Conservation (phyloP, 1,139 yeast species). For the Debaryomyces udenii region DNA sequence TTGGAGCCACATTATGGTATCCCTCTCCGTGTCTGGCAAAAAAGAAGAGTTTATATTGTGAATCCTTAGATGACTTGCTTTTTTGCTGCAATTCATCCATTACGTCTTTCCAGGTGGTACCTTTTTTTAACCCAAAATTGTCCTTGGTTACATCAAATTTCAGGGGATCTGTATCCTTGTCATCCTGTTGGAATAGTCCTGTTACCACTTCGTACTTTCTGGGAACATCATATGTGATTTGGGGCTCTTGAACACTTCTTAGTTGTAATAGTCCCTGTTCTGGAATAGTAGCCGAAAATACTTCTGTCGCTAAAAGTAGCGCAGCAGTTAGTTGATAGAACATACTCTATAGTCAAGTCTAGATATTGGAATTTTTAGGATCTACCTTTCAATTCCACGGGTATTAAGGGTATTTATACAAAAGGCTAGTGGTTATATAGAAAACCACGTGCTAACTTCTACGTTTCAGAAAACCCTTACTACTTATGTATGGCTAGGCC, state of each 20-base stretch:
- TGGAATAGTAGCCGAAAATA: slow-evolving; percentile 4
- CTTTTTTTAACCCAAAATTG: slow-evolving; percentile 23
- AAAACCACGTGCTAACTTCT: slow-evolving; percentile 9
- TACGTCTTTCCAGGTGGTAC: slow-evolving; percentile 23
- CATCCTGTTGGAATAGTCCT: slow-evolving; percentile 26
- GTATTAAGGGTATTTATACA: too few species aligned
- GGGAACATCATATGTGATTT: slow-evolving; percentile 4
- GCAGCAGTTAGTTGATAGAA: neutral
- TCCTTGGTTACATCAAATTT: slow-evolving; percentile 11
- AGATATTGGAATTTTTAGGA: too few species aligned
- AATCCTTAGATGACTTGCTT: slow-evolving; percentile 15
- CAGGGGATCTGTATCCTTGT: slow-evolving; percentile 18
- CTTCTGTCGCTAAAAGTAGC: slow-evolving; percentile 6
- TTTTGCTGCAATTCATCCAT: slow-evolving; percentile 12
- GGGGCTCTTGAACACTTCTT: neutral
- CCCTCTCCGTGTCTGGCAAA: slow-evolving; percentile 48
- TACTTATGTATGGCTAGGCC: neutral
- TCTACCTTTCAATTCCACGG: too few species aligned
- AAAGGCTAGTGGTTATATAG: neutral
- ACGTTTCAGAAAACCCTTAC: too few species aligned
- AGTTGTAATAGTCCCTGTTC: slow-evolving; percentile 6
- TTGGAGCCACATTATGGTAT: slow-evolving; percentile 38
- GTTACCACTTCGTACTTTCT: slow-evolving; percentile 15
- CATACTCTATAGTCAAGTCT: neutral
- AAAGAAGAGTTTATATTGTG: slow-evolving; percentile 32